These are phyloP conservation scores for Eurotiales sp. DNA, from an alignment of 2,329 filamentous ascomycete species.

Conservation along the genomic window DNA sequence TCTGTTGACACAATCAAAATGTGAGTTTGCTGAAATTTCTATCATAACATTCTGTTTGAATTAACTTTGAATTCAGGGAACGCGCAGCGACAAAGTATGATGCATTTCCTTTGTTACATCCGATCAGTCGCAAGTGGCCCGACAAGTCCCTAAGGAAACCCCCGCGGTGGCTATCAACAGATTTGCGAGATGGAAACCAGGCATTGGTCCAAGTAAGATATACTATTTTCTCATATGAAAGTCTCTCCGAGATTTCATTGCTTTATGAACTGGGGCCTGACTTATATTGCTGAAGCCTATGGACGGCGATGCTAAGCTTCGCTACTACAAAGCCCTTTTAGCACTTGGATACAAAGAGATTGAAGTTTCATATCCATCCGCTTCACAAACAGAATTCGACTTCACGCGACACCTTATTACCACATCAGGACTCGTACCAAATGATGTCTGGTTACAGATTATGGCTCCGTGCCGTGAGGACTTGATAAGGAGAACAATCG, in stretches of 20 bases:
- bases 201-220: slow-evolving; percentile 90
- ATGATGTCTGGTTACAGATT: slow-evolving; percentile 88
- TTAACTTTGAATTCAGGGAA: slow-evolving; percentile 19
- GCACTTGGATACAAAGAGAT: slow-evolving; percentile 96
- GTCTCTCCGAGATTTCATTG: no score
- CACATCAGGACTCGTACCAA: slow-evolving; percentile 75
- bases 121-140: slow-evolving; percentile 66
- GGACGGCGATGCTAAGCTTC: slow-evolving; percentile 93
- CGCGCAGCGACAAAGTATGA: slow-evolving; percentile 47
- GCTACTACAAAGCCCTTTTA: slow-evolving; percentile 90
- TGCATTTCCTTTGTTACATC: slow-evolving; percentile 43
- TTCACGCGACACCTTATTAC: slow-evolving; percentile 85
- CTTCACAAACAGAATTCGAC: slow-evolving; percentile 92
- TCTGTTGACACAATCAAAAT: no score
- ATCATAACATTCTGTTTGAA: no score
- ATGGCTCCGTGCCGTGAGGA: slow-evolving; percentile 89
- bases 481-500: slow-evolving; percentile 82
- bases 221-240: no score
- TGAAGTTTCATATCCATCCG: slow-evolving; percentile 91
- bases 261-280: background rate
- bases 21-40: no score
- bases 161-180: slow-evolving; percentile 85
- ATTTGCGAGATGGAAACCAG: slow-evolving; percentile 90
- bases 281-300: slow-evolving; percentile 31
- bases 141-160: slow-evolving; percentile 75